phyloP scores from a whole-genome alignment of 208 protist genomes.

The Leishmania amazonensis region DNA sequence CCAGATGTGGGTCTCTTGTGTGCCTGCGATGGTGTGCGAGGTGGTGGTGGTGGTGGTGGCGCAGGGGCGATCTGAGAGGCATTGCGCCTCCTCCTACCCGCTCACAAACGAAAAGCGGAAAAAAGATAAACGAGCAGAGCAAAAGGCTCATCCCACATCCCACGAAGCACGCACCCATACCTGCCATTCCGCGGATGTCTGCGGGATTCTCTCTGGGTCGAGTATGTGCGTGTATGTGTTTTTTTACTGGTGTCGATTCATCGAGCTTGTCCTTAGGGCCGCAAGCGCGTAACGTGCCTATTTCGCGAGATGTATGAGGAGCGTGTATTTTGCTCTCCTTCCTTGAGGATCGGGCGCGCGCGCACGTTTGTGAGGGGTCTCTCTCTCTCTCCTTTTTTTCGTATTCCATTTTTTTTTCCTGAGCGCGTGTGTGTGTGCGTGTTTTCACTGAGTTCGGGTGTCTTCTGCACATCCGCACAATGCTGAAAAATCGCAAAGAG shows the following conservation, averaged over 20 bases:
- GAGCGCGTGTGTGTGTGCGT: not conserved
- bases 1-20: not conserved
- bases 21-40: not conserved
- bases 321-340: not conserved
- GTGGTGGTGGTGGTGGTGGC: not conserved
- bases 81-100: too few relatives aligned
- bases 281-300: not conserved
- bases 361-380: not conserved
- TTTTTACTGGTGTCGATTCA: not conserved
- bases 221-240: not conserved
- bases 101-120: too few relatives aligned
- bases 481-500: not conserved
- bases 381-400: not conserved
- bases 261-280: not conserved
- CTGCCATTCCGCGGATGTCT: not conserved
- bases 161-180: not conserved
- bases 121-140: too few relatives aligned
- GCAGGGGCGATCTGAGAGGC: too few relatives aligned
- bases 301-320: not conserved
- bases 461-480: not conserved
- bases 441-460: not conserved
- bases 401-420: not conserved
- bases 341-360: not conserved
- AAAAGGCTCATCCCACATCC: not conserved
- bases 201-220: not conserved